Conservation (phyloP, 257 asterid species). For the Solanum sejunctum region DNA sequence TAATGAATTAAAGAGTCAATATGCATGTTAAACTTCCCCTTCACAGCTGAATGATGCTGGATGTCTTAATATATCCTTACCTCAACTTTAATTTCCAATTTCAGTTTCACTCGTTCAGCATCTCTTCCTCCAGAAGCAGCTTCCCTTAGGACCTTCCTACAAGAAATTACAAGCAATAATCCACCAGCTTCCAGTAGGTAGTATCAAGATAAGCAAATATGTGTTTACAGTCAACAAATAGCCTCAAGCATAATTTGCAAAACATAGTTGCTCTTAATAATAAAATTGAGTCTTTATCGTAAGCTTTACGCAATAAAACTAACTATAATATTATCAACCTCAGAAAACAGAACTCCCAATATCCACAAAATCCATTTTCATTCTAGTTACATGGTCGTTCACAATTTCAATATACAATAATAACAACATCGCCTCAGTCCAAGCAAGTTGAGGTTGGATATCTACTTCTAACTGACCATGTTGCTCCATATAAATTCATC, state of each 20-base stretch:
- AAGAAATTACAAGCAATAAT: background rate
- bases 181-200: background rate
- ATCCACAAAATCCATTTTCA: background rate
- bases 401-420: background rate
- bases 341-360: background rate
- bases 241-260: background rate
- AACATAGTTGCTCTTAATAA: background rate
- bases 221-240: background rate
- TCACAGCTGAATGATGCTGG: background rate
- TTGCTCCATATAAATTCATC: background rate
- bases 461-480: background rate
- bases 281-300: background rate
- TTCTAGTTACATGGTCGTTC: background rate
- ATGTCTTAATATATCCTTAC: conserved; percentile 12
- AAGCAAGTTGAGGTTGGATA: background rate
- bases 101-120: conserved; percentile 77
- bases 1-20: background rate
- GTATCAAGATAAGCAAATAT: background rate
- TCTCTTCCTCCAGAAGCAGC: conserved; percentile 90
- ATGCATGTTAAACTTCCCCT: background rate
- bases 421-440: background rate
- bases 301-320: background rate
- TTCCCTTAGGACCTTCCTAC: conserved; percentile 88
- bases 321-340: background rate
- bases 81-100: conserved; percentile 75